Conservation (phyloP, 768 basidiomycete species). For the Boletus pseudo-olivaceus region DNA sequence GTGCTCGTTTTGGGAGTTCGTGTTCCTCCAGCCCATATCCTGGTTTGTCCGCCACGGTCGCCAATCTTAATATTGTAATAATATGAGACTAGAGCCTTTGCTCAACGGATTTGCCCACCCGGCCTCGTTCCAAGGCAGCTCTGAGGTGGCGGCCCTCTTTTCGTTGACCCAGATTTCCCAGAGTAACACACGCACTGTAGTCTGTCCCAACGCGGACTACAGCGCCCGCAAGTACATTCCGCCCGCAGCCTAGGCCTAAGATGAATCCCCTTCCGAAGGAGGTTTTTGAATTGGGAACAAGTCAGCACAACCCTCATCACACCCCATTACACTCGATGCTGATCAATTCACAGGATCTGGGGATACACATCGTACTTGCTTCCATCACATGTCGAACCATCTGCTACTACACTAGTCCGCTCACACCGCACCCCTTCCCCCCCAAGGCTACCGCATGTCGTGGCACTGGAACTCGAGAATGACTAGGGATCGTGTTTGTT, state of each 20-base stretch:
- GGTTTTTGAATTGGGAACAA: background rate
- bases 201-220: background rate
- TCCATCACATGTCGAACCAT: background rate
- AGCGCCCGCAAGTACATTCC: background rate
- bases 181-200: background rate
- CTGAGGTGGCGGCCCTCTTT: background rate
- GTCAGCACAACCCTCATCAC: background rate
- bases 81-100: background rate
- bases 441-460: background rate
- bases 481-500: conserved; percentile 6
- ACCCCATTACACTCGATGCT: background rate
- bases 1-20: background rate
- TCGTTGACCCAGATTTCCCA: background rate
- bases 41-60: background rate
- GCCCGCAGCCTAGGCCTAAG: background rate
- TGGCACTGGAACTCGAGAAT: background rate
- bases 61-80: background rate
- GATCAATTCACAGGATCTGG: background rate
- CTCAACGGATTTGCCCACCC: background rate
- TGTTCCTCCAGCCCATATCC: background rate
- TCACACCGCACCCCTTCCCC: background rate
- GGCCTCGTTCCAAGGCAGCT: background rate
- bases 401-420: background rate
- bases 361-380: background rate
- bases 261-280: background rate